Evolutionary conservation across 1,284 basidiomycete genomes (phyloP).

Genomic region (Vanrija humicola): DNA sequence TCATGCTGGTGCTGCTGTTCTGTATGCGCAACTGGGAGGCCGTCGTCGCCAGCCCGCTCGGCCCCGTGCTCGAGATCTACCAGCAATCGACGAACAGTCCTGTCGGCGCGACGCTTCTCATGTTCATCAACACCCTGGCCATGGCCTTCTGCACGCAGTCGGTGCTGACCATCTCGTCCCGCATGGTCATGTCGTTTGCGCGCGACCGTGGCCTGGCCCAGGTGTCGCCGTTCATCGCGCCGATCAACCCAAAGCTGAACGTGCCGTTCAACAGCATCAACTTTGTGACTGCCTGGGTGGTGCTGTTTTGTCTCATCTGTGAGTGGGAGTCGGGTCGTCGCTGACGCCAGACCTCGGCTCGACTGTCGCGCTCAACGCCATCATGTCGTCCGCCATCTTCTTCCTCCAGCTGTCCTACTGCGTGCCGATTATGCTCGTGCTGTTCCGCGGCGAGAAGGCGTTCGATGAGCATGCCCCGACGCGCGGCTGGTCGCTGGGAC

Average conservation of each 20-base stretch:
- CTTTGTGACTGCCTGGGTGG: slow-evolving; percentile 45
- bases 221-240: neutral
- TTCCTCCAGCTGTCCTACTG: slow-evolving; percentile 24
- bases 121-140: slow-evolving; percentile 17
- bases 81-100: slow-evolving; percentile 25
- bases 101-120: slow-evolving; percentile 15
- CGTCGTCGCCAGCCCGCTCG: neutral
- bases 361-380: slow-evolving; percentile 21
- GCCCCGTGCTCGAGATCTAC: slow-evolving; percentile 8
- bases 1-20: slow-evolving; percentile 36
- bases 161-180: slow-evolving; percentile 23
- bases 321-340: slow-evolving; percentile 11
- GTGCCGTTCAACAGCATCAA: slow-evolving; percentile 22
- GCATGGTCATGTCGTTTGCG: slow-evolving; percentile 4
- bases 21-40: neutral
- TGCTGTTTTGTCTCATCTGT: slow-evolving; percentile 50
- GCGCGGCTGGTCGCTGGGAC: too few species aligned
- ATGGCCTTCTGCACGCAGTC: slow-evolving; percentile 19
- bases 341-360: slow-evolving; percentile 51
- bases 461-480: slow-evolving; percentile 40
- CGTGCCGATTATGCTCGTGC: slow-evolving; percentile 45
- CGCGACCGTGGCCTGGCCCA: neutral
- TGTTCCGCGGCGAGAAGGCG: slow-evolving; percentile 47
- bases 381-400: slow-evolving; percentile 20
- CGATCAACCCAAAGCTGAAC: slow-evolving; percentile 11